Percentiles rank a stretch among this genome's conserved stretches.
phyloP scores from a whole-genome alignment of 495 filamentous ascomycete species.

The Penicillium manginii region DNA sequence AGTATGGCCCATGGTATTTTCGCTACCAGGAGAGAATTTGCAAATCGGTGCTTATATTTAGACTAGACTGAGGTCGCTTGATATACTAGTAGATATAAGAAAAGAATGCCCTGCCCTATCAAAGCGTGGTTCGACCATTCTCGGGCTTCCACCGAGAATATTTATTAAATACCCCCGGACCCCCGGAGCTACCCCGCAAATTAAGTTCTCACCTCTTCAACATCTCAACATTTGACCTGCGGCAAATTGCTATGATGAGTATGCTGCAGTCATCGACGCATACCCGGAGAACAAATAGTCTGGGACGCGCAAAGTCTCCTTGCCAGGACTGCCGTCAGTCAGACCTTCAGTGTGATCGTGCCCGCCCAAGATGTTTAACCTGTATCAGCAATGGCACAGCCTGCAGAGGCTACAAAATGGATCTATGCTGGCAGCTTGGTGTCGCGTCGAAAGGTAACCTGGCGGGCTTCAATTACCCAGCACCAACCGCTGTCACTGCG shows the following conservation, averaged over 20 bases:
- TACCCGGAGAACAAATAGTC: background rate
- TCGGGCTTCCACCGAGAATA: background rate
- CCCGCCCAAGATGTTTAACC: background rate
- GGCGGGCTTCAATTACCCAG: background rate
- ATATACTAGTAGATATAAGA: too few relatives aligned
- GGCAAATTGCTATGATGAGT: background rate
- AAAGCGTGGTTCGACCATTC: background rate
- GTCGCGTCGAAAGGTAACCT: background rate
- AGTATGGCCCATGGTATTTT: too few relatives aligned
- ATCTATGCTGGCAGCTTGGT: background rate
- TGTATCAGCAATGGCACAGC: background rate
- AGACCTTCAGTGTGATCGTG: background rate
- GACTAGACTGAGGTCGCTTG: too few relatives aligned
- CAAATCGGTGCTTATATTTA: too few relatives aligned
- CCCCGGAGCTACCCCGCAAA: background rate
- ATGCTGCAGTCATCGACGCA: background rate
- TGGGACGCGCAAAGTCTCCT: background rate
- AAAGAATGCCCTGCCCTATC: too few relatives aligned
- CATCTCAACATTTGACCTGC: background rate
- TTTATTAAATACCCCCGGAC: background rate
- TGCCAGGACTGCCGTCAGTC: background rate
- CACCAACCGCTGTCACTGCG: background rate
- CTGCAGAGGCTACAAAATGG: background rate
- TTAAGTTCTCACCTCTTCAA: background rate
- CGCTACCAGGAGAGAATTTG: too few relatives aligned